Base-by-base conservation (phyloP, 139 green algal genomes). In the Spirogloea muscicola region DNA sequence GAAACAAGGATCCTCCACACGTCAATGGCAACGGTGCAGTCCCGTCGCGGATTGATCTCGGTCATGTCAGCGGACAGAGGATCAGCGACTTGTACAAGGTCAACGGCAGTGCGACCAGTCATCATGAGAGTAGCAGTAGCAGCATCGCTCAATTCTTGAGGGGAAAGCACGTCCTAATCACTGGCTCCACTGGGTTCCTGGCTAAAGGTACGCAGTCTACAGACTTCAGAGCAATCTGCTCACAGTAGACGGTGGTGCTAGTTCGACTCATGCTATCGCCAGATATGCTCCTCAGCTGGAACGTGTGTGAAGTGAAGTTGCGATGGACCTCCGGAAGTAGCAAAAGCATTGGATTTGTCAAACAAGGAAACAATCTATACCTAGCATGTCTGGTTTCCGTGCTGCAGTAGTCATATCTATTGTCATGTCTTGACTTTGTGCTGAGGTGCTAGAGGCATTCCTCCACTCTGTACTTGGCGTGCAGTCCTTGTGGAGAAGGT, bases 131-230 rank as follows among this genome's bases (percentile, higher is more conserved):
- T 33, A 37, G 60, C 25, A 27, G 44, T n/a, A 0, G 33, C 27
- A 51, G 70, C 38, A 81, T 81, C 39, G 38, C 59, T 21, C 37
- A 68, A 1, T 82, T 78, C 41, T 43, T 82, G 9, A 29, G 38
- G 3, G 75, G 75, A 29, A 78, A 78, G 55, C 66, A 61, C 16
- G 18, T 82, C 13, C 52, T 82, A 38, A 48, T 82, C 9, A 77
- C 75, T 10, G 75, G 75, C 25, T 66, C 66, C 25, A 82, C 75
- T 16, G 75, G 75, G 31, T 82, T 82, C 43, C 68, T 82, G 16
- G 75, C 58, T 16, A 82, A 82, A 64, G 61, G 69, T 77, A 16
- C 9, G 25, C 33, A n/a, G 6, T 33, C 13, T 16, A 39, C 10
- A 16, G 13, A 33, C 13, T 51, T 10, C 55, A 64, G 29, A 64